A percentile compares a stretch with the other conserved stretches of the same genome.
Evolutionary conservation across 2,329 filamentous ascomycete species (phyloP).

Genomic region (Stagonosporopsis tanaceti): DNA sequence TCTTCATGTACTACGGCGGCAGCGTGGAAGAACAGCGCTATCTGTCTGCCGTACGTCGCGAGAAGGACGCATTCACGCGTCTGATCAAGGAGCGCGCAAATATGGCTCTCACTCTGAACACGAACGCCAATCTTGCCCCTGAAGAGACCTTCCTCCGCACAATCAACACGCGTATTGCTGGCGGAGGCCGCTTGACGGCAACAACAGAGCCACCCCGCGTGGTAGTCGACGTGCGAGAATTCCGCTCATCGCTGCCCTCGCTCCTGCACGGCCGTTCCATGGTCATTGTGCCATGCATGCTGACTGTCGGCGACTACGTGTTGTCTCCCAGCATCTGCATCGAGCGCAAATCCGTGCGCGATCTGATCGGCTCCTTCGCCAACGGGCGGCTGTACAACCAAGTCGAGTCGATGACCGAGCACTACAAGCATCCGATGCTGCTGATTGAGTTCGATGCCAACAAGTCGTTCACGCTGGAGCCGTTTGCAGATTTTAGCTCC

Average conservation of each 20-base stretch:
- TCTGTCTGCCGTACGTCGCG: constrained; percentile 84
- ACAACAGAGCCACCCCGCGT: constrained; percentile 89
- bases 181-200: constrained; percentile 82
- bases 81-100: constrained; percentile 92
- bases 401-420: constrained; percentile 90
- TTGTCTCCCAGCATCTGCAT: constrained; percentile 90
- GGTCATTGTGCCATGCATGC: constrained; percentile 89
- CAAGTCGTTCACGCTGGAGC: constrained; percentile 90
- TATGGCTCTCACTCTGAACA: constrained; percentile 88
- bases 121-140: constrained; percentile 72
- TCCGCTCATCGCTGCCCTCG: constrained; percentile 89
- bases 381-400: constrained; percentile 93
- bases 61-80: constrained; percentile 95
- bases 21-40: constrained; percentile 97
- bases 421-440: constrained; percentile 89
- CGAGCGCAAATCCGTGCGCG: constrained; percentile 91
- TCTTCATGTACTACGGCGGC: constrained; percentile 95
- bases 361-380: constrained; percentile 89
- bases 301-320: constrained; percentile 97
- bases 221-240: constrained; percentile 95
- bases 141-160: constrained; percentile 93
- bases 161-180: constrained; percentile 95
- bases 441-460: constrained; percentile 98
- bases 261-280: constrained; percentile 89
- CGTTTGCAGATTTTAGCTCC: constrained; percentile 56